phyloP scores from a whole-genome alignment of 768 basidiomycete species.

The Tremella mesenterica region DNA sequence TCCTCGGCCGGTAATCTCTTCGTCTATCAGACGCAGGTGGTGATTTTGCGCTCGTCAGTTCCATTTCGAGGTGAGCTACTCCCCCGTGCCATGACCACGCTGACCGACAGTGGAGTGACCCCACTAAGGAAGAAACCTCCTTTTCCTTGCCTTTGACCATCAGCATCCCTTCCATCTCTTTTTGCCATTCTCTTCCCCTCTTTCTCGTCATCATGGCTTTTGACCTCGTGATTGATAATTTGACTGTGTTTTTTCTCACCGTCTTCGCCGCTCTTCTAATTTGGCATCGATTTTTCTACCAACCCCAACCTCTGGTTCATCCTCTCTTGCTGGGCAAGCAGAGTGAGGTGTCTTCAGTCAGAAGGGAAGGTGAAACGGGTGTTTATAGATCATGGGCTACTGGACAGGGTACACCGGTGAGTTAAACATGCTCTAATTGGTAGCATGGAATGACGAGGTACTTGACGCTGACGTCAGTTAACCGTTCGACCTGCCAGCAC shows the following conservation, averaged over 20 bases:
- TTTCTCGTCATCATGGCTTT: conserved; percentile 7
- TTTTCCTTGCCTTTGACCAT: neutral
- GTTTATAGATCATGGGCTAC: conserved; percentile 83
- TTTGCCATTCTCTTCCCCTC: neutral
- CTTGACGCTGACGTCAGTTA: conserved; percentile 17
- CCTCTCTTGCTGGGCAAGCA: conserved; percentile 88
- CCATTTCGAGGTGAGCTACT: too few relatives aligned
- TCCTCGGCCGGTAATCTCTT: too few relatives aligned
- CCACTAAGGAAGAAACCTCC: too few relatives aligned
- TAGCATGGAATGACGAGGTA: neutral
- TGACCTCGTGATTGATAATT: conserved; percentile 32
- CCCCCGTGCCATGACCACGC: too few relatives aligned
- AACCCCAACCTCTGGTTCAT: conserved; percentile 57
- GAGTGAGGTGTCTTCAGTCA: conserved; percentile 74
- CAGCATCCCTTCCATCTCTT: too few relatives aligned
- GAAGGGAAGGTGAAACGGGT: conserved; percentile 73
- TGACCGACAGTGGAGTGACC: too few relatives aligned
- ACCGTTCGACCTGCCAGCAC: conserved; percentile 36
- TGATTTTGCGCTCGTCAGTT: too few relatives aligned
- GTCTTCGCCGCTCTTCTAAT: conserved; percentile 17
- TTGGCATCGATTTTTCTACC: conserved; percentile 32
- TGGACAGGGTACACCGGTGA: conserved; percentile 54
- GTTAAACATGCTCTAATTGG: neutral
- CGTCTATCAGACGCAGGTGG: too few relatives aligned
- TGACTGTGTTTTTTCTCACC: conserved; percentile 30